Conservation (phyloP, 495 filamentous ascomycete genomes). For the Tetracladium setigerum region DNA sequence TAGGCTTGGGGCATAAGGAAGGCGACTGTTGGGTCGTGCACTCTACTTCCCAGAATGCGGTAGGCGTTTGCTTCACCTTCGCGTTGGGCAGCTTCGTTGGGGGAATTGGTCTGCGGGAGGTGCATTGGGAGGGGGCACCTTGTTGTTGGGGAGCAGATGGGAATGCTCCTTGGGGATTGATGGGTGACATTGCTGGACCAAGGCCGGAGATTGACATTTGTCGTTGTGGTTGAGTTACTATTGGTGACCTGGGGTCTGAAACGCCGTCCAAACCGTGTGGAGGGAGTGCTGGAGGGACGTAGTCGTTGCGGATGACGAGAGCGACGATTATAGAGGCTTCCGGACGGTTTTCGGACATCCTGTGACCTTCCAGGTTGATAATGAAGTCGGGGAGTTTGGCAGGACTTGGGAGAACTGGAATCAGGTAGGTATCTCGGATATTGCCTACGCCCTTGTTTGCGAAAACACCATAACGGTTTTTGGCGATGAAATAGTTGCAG, state of each 20-base stretch:
- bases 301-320: slow-evolving; percentile 60
- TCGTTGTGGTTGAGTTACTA: slow-evolving; percentile 23
- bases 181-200: slow-evolving; percentile 37
- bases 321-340: slow-evolving; percentile 69
- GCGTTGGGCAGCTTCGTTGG: slow-evolving; percentile 24
- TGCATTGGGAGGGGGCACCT: slow-evolving; percentile 21
- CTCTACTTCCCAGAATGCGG: slow-evolving; percentile 52
- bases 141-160: slow-evolving; percentile 9
- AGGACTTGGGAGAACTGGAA: slow-evolving; percentile 60
- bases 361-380: slow-evolving; percentile 65
- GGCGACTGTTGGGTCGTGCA: slow-evolving; percentile 53
- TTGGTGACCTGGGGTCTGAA: slow-evolving; percentile 26
- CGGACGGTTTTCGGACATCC: slow-evolving; percentile 53
- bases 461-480: slow-evolving; percentile 75
- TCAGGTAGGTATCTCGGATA: slow-evolving; percentile 71
- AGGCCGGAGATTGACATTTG: slow-evolving; percentile 29
- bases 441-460: slow-evolving; percentile 58
- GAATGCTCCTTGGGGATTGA: slow-evolving; percentile 36
- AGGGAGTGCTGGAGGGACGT: slow-evolving; percentile 34
- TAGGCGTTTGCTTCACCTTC: slow-evolving; percentile 42
- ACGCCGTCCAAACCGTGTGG: slow-evolving; percentile 30
- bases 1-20: slow-evolving; percentile 60
- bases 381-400: slow-evolving; percentile 60
- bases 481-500: slow-evolving; percentile 70
- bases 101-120: slow-evolving; percentile 21